These are phyloP conservation scores for maize (Zea mays) DNA, from an alignment of 176 grass and related monocot species.

Conservation along the genomic window Zm-B73-REFERENCE-NAM-5.0 NC_050105.1:90495001-90495500, in stretches of 20 bases:
- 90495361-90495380: no score
- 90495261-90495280: no score
- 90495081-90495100: constrained; percentile 5
- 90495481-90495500: neutral
- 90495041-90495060: neutral
- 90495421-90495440: constrained; percentile 48
- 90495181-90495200: neutral
- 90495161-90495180: neutral
- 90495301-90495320: no score
- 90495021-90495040: neutral
- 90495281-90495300: no score
- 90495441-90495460: constrained; percentile 22
- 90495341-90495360: no score
- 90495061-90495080: constrained; percentile 14
- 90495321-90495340: no score
- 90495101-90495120: neutral
- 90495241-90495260: no score
- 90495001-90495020: neutral
- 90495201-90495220: no score
- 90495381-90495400: no score
- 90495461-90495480: no score
- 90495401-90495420: no score
- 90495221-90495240: no score
- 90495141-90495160: neutral
- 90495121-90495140: constrained; percentile 2